Base-by-base conservation (phyloP, 192 early-diverging fungal species). In the Gaertneriomyces sp. region DNA sequence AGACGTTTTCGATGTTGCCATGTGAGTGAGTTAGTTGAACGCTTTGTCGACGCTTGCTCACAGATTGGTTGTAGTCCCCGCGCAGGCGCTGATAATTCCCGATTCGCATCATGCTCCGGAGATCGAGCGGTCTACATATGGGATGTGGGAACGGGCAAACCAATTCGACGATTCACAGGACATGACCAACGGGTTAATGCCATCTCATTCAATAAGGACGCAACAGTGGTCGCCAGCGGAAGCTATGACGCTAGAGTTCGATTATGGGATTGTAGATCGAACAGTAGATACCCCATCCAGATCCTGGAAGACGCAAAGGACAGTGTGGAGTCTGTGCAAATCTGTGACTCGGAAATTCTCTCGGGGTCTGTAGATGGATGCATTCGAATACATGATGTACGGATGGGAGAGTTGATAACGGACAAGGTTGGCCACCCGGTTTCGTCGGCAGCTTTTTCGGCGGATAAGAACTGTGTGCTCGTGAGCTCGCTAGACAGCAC, bases 151-250 rank as follows among this genome's bases (percentile, higher is more conserved):
- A 85, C 87, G 4, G 91, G 90, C 7, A 74, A 75, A 61, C 78
- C 88, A 4, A 80, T 87, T n/a, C 81, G 90, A 25, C 76, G 89
- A 55, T 92, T 88, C 66, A 67, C 84, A 1, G 92, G 89, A 3
- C 96, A 98, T 62, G 77, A 82, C 57, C 87, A 91, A 74, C 81
- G 91, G 41, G 81, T 98, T 6, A 94, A 96, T 69, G 80, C 88
- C 17, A 88, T 96, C 8, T 88, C 78, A 11, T 91, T 94, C 63
- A 95, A 91, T 69, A 70, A 66, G 5, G 87, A 93, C 5, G 87
- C 83, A 6, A 85, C 87, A 4, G 84, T 98, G 3, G 43, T 95
- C 57, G 87, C 83, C 1, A 92, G 90, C 61, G 96, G 92, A 67
- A 86, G 83, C 43, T 88, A 86, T 63, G 85, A 94, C 70, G 82